Conservation (phyloP, 306 rosid genomes). For the Prinsepia uniflora region DNA sequence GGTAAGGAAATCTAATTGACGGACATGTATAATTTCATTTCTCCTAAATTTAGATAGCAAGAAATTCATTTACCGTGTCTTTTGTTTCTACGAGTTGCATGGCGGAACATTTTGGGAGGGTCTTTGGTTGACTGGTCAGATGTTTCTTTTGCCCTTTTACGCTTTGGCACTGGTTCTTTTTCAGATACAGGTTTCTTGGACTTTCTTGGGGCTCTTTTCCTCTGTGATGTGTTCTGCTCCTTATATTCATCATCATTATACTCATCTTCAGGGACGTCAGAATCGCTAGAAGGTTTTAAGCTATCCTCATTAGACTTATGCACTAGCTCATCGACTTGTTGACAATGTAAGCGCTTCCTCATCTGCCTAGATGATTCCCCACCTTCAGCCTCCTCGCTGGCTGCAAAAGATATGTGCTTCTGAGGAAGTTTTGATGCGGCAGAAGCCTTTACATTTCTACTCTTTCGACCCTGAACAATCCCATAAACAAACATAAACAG, state of each 20-base stretch:
- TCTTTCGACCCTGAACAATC: conserved; percentile 36
- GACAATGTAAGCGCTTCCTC: conserved; percentile 38
- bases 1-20: conserved; percentile 27
- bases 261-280: conserved; percentile 36
- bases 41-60: neutral
- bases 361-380: conserved; percentile 40
- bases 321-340: conserved; percentile 36
- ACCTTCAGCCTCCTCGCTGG: conserved; percentile 32
- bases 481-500: conserved; percentile 19
- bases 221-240: conserved; percentile 34
- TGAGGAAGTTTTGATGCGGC: conserved; percentile 23
- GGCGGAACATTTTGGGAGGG: conserved; percentile 65
- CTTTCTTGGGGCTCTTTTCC: conserved; percentile 39
- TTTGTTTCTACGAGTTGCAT: conserved; percentile 66
- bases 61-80: conserved; percentile 50
- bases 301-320: conserved; percentile 30
- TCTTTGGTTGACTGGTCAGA: conserved; percentile 28
- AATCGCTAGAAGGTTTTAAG: conserved; percentile 34
- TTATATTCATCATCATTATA: conserved; percentile 35
- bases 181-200: conserved; percentile 48
- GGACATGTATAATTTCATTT: neutral
- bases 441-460: conserved; percentile 27
- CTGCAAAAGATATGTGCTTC: conserved; percentile 29
- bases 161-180: conserved; percentile 47
- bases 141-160: conserved; percentile 41